Evolutionary conservation across 1,284 basidiomycete species (phyloP).

Genomic region (Puccinia brachypodii): DNA sequence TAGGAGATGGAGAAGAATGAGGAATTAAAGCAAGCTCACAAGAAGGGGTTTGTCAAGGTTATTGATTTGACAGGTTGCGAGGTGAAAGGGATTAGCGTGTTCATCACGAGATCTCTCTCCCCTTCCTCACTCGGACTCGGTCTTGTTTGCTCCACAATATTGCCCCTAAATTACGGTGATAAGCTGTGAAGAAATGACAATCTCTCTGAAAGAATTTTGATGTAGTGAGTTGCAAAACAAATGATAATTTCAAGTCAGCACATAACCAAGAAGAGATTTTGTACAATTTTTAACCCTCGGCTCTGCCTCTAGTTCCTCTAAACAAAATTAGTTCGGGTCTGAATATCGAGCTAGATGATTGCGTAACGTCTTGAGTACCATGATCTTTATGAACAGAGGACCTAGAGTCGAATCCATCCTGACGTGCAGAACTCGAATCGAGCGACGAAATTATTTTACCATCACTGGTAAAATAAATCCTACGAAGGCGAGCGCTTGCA

Average conservation of each 20-base stretch:
- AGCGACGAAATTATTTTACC: constrained; percentile 9
- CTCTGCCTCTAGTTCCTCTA: background rate
- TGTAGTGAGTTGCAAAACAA: too few relatives aligned
- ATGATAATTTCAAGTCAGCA: background rate
- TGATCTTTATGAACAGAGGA: background rate
- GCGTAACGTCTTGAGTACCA: background rate
- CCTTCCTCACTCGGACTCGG: too few relatives aligned
- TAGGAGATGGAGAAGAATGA: too few relatives aligned
- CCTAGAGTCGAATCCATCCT: background rate
- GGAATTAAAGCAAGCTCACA: too few relatives aligned
- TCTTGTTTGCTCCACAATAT: too few relatives aligned
- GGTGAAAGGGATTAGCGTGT: too few relatives aligned
- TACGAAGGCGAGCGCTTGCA: constrained; percentile 20
- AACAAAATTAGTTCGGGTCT: constrained; percentile 32
- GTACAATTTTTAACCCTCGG: background rate
- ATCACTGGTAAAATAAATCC: constrained; percentile 35
- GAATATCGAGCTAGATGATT: constrained; percentile 5
- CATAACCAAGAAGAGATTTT: background rate
- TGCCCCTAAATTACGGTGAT: too few relatives aligned
- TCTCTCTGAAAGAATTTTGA: too few relatives aligned
- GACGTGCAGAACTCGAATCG: constrained; percentile 5
- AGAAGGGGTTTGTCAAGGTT: too few relatives aligned
- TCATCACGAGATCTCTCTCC: too few relatives aligned
- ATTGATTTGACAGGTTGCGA: too few relatives aligned
- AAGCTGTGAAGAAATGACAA: too few relatives aligned